Conservation (phyloP, 306 rosid genomes). For the Corylus americana region DNA sequence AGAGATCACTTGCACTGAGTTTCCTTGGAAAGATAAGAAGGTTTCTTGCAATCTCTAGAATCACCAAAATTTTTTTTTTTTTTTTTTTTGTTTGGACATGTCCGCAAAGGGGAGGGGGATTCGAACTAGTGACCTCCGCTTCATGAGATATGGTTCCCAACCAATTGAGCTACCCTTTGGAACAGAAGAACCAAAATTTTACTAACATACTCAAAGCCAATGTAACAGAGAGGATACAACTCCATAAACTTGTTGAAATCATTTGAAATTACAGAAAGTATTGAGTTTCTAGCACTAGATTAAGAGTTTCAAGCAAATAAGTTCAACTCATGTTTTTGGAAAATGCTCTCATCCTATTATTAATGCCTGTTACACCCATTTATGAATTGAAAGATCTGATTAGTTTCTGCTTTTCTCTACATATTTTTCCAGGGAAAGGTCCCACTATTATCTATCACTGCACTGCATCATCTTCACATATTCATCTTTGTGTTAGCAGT, state of each 20-base stretch:
- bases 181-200: too few relatives aligned
- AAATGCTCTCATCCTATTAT: too few relatives aligned
- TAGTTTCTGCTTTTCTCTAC: neutral
- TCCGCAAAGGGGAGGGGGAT: too few relatives aligned
- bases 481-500: constrained; percentile 44
- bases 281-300: neutral
- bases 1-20: neutral
- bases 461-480: constrained; percentile 45
- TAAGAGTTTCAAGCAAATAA: neutral
- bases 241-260: neutral
- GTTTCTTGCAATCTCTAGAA: too few relatives aligned
- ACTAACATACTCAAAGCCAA: too few relatives aligned
- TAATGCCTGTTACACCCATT: too few relatives aligned
- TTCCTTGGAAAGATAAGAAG: too few relatives aligned
- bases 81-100: too few relatives aligned
- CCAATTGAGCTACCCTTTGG: too few relatives aligned
- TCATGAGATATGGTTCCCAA: too few relatives aligned
- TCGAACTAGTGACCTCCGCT: too few relatives aligned
- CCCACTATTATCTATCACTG: constrained; percentile 32
- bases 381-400: neutral
- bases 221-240: neutral
- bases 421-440: constrained; percentile 33
- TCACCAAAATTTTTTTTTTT: too few relatives aligned
- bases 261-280: neutral
- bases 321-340: neutral